phyloP scores from a whole-genome alignment of 352 stramenopile species.

The Pythium chondricola region DNA sequence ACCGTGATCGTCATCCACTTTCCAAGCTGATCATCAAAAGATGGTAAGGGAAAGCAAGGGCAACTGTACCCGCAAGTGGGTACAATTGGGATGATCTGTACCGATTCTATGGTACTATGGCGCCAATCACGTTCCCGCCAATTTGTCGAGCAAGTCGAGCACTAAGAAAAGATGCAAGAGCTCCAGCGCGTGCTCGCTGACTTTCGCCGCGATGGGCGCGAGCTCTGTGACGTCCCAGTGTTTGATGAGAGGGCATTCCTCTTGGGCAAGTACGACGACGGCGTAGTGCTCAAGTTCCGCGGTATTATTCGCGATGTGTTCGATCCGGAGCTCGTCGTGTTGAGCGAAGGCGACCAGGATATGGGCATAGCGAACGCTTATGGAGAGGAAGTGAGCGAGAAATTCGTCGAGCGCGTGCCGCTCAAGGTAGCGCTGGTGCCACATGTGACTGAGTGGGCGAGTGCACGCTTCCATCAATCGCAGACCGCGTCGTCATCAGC shows the following conservation, averaged over 20 bases:
- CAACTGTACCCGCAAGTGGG: no score
- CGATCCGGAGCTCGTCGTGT: conserved; percentile 61
- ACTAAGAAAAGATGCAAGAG: conserved; percentile 8
- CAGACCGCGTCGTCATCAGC: neutral
- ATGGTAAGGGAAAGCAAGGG: no score
- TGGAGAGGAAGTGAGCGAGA: conserved; percentile 13
- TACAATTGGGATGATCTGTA: no score
- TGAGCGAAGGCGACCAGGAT: conserved; percentile 10
- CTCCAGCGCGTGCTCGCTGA: conserved; percentile 16
- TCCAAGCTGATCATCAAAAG: neutral
- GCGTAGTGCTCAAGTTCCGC: conserved; percentile 51
- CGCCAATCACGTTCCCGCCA: neutral
- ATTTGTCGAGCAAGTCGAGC: neutral
- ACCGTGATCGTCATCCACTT: conserved; percentile 40
- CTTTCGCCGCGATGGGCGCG: conserved; percentile 7
- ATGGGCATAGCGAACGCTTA: neutral
- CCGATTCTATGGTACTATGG: neutral
- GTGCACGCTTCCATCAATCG: conserved; percentile 20
- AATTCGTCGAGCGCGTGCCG: conserved; percentile 56
- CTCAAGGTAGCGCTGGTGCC: conserved; percentile 59
- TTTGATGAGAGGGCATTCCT: conserved; percentile 45
- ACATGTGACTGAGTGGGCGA: conserved; percentile 49
- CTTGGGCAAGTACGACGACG: conserved; percentile 43
- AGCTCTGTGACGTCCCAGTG: conserved; percentile 19
- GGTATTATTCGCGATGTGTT: conserved; percentile 68